phyloP scores from a whole-genome alignment of 805 yeast species.

The Teunomyces panamensis region DNA sequence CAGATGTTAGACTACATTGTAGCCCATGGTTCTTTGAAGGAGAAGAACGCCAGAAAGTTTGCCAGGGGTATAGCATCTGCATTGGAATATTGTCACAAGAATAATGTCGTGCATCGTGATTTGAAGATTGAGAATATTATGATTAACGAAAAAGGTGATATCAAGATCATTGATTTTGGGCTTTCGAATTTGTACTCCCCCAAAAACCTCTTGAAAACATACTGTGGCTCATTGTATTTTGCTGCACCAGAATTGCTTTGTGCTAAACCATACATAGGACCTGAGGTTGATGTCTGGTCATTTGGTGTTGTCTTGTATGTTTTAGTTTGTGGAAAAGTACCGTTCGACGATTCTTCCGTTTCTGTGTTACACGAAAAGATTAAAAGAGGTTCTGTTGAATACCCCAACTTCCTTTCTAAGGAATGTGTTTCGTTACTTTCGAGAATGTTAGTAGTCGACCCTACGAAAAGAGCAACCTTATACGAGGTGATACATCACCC shows the following conservation, averaged over 20 bases:
- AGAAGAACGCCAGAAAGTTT: constrained; percentile 89
- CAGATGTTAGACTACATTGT: constrained; percentile 97
- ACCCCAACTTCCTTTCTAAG: constrained; percentile 75
- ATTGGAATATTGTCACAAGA: constrained; percentile 86
- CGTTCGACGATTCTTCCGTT: constrained; percentile 94
- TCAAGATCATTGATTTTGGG: constrained; percentile 95
- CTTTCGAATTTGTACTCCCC: constrained; percentile 81
- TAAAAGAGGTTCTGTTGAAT: constrained; percentile 87
- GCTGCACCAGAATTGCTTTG: constrained; percentile 96
- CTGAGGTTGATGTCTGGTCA: constrained; percentile 98
- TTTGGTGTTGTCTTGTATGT: constrained; percentile 96
- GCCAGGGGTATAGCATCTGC: constrained; percentile 95
- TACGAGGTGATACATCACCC: constrained; percentile 83
- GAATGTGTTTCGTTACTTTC: constrained; percentile 79
- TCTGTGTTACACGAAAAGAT: constrained; percentile 90
- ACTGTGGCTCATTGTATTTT: constrained; percentile 95
- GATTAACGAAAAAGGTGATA: constrained; percentile 90
- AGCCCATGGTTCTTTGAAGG: constrained; percentile 91
- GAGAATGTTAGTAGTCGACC: constrained; percentile 90
- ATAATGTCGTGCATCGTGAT: constrained; percentile 95
- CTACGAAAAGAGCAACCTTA: constrained; percentile 72
- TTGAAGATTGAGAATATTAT: constrained; percentile 93
- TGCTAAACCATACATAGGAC: constrained; percentile 91
- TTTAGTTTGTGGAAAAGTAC: constrained; percentile 95
- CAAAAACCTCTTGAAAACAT: constrained; percentile 74